Conservation (phyloP, 768 basidiomycete genomes). For the Serendipita sp. region DNA sequence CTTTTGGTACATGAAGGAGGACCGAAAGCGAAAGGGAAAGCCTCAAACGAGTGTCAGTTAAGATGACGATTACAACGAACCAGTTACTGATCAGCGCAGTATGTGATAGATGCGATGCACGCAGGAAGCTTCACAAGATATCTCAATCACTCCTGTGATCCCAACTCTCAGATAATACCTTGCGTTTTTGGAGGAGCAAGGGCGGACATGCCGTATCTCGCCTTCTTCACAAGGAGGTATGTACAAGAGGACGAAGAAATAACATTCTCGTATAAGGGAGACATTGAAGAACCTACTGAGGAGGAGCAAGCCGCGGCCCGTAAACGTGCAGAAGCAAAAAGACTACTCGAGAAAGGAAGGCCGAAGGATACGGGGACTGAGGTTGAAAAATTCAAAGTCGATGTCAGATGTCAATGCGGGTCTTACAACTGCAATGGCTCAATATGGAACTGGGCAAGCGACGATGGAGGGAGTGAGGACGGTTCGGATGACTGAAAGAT, state of each 20-base stretch:
- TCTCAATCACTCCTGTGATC: conserved; percentile 87
- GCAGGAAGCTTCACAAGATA: conserved; percentile 55
- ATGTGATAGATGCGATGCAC: neutral
- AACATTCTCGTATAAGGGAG: conserved; percentile 57
- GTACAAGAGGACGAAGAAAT: conserved; percentile 53
- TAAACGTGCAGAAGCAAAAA: neutral
- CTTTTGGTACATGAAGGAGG: conserved; percentile 41
- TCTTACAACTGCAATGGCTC: neutral
- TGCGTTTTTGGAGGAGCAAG: conserved; percentile 34
- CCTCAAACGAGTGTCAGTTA: conserved; percentile 13
- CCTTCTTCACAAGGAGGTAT: conserved; percentile 48
- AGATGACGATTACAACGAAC: neutral
- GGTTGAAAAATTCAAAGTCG: neutral
- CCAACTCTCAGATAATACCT: conserved; percentile 55
- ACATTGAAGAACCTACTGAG: conserved; percentile 25
- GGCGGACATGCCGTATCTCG: conserved; percentile 30
- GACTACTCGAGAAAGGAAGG: neutral
- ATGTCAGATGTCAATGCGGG: neutral
- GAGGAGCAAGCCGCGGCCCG: neutral
- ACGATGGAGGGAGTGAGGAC: neutral
- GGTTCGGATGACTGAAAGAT: neutral
- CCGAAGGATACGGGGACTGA: neutral
- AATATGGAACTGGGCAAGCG: conserved; percentile 2
- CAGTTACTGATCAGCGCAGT: neutral
- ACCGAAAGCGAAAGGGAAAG: conserved; percentile 10